phyloP scores from a whole-genome alignment of 2,329 filamentous ascomycete genomes.

The Hypoxylon sp. region DNA sequence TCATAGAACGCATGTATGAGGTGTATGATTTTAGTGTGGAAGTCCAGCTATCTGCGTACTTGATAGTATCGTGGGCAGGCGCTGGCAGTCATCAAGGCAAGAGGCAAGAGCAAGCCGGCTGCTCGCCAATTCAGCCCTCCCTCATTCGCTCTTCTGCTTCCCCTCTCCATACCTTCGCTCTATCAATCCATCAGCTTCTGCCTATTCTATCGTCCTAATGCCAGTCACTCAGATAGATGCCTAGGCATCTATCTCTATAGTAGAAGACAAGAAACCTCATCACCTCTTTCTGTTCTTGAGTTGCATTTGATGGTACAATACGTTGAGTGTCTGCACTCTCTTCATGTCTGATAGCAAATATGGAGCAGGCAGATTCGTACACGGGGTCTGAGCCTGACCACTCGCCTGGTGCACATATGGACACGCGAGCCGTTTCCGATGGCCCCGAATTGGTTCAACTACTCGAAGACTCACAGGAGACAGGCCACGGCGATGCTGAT shows the following conservation, averaged over 20 bases:
- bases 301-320: not conserved
- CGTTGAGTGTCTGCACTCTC: not conserved
- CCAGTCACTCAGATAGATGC: not conserved
- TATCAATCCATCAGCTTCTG: too few relatives aligned
- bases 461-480: constrained; percentile 26
- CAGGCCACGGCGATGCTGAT: constrained; percentile 3
- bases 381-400: not conserved
- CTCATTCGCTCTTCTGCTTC: not conserved
- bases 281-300: not conserved
- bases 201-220: not conserved
- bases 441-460: constrained; percentile 21
- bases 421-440: constrained; percentile 1
- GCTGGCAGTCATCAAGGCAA: not conserved
- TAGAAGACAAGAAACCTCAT: not conserved
- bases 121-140: not conserved
- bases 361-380: not conserved
- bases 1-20: too few relatives aligned
- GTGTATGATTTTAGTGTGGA: too few relatives aligned
- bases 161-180: too few relatives aligned
- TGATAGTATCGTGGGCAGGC: too few relatives aligned
- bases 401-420: not conserved
- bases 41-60: too few relatives aligned
- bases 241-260: not conserved
- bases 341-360: not conserved
- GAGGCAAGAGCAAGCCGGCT: not conserved